Evolutionary conservation across 768 basidiomycete genomes (phyloP).

Genomic region (Floccularia luteovirens): DNA sequence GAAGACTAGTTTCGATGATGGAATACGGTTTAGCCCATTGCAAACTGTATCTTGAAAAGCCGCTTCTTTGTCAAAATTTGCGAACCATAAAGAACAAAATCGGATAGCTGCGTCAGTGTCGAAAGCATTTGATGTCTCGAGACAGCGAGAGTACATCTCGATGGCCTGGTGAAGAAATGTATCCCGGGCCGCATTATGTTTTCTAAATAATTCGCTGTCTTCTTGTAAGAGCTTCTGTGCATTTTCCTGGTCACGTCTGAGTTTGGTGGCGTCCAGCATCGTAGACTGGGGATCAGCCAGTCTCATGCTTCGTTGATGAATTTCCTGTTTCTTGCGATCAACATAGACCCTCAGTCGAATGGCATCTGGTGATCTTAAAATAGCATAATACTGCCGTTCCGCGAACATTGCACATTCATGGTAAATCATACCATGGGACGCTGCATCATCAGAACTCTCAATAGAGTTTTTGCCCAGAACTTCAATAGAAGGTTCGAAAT

Average conservation of each 20-base stretch:
- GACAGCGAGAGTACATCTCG: constrained; percentile 77
- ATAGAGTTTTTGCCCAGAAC: constrained; percentile 16
- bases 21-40: constrained; percentile 48
- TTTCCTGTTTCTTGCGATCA: constrained; percentile 65
- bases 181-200: constrained; percentile 47
- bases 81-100: constrained; percentile 88
- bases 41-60: constrained; percentile 32
- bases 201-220: constrained; percentile 41
- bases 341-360: constrained; percentile 63
- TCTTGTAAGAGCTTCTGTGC: constrained; percentile 28
- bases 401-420: constrained; percentile 86
- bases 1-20: constrained; percentile 86
- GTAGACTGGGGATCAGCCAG: constrained; percentile 12
- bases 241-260: constrained; percentile 17
- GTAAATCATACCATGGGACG: constrained; percentile 52
- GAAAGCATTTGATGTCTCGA: constrained; percentile 60
- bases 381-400: constrained; percentile 75
- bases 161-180: constrained; percentile 70
- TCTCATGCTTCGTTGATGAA: constrained; percentile 41
- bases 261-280: constrained; percentile 7
- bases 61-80: constrained; percentile 63
- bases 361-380: constrained; percentile 62
- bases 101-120: constrained; percentile 78
- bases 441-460: constrained; percentile 10
- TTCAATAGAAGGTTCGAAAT: constrained; percentile 58